A percentile compares a stretch with the other conserved stretches of the same genome.
Conservation (phyloP, 176 grass and related monocot genomes). For the Oryza meridionalis region DNA sequence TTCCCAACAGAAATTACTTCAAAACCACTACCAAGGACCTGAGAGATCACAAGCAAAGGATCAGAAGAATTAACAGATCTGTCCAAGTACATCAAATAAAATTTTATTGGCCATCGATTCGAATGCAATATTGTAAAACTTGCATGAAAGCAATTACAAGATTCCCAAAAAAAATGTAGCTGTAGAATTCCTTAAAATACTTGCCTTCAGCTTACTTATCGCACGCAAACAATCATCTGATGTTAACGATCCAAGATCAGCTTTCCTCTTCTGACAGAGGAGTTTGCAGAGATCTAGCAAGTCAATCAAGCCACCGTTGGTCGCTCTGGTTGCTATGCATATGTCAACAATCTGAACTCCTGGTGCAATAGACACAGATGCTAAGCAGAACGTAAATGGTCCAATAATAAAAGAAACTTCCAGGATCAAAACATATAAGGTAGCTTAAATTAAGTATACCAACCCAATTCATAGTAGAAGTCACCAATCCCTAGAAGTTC, state of each 20-base stretch:
- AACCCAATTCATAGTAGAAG: slow-evolving; percentile 97
- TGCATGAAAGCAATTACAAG: background rate
- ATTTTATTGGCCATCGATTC: background rate
- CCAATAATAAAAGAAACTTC: slow-evolving; percentile 19
- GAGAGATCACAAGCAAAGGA: slow-evolving; percentile 43
- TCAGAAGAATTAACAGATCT: background rate
- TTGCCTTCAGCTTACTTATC: slow-evolving; percentile 96
- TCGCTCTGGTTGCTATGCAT: slow-evolving; percentile 86
- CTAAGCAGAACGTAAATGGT: slow-evolving; percentile 7
- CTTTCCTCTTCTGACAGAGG: slow-evolving; percentile 76
- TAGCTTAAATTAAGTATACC: slow-evolving; percentile 34
- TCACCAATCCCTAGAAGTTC: slow-evolving; percentile 95
- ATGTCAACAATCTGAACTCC: slow-evolving; percentile 98
- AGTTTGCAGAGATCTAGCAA: slow-evolving; percentile 80
- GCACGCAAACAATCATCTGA: slow-evolving; percentile 96
- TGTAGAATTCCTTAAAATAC: slow-evolving; percentile 8
- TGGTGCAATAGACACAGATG: slow-evolving; percentile 37
- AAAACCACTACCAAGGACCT: slow-evolving; percentile 96
- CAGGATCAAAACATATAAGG: background rate
- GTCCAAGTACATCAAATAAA: slow-evolving; percentile 3
- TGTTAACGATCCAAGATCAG: slow-evolving; percentile 67
- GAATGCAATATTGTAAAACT: slow-evolving; percentile 9
- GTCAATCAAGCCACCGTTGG: slow-evolving; percentile 91
- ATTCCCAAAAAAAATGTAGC: slow-evolving; percentile 2
- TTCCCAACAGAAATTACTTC: slow-evolving; percentile 93